phyloP scores from a whole-genome alignment of 2,329 filamentous ascomycete species.

The Botryotinia calthae region DNA sequence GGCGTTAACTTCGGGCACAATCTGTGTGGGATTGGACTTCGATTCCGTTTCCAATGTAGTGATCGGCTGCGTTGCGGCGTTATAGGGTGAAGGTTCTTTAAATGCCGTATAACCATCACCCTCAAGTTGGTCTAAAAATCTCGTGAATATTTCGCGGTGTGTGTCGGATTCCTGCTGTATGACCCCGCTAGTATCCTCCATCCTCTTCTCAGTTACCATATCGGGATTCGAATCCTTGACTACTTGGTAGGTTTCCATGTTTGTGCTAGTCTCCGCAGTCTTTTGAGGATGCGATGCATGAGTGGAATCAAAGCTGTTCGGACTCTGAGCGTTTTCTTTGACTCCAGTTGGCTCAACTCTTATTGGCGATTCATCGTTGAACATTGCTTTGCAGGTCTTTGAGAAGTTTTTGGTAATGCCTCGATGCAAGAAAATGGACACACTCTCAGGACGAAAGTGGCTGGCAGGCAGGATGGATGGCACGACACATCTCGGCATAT shows the following conservation, averaged over 20 bases:
- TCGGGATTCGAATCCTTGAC: neutral
- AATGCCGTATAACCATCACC: constrained; percentile 7
- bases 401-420: neutral
- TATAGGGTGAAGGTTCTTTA: neutral
- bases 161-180: neutral
- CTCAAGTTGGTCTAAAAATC: neutral
- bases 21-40: neutral
- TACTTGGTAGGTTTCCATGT: neutral
- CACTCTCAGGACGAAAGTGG: neutral
- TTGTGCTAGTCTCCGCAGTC: neutral
- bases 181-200: neutral
- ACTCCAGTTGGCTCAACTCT: neutral
- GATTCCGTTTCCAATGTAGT: neutral
- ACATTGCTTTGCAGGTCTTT: neutral
- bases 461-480: neutral
- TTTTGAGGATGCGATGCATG: neutral
- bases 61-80: neutral
- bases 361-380: neutral
- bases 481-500: neutral
- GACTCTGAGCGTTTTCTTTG: neutral
- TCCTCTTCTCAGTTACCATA: neutral
- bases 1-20: neutral
- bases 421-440: neutral
- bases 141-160: neutral
- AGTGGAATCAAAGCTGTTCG: neutral